These are phyloP conservation scores for Candida michaelii DNA, from an alignment of 805 yeast genomes.

Conservation along the genomic window DNA sequence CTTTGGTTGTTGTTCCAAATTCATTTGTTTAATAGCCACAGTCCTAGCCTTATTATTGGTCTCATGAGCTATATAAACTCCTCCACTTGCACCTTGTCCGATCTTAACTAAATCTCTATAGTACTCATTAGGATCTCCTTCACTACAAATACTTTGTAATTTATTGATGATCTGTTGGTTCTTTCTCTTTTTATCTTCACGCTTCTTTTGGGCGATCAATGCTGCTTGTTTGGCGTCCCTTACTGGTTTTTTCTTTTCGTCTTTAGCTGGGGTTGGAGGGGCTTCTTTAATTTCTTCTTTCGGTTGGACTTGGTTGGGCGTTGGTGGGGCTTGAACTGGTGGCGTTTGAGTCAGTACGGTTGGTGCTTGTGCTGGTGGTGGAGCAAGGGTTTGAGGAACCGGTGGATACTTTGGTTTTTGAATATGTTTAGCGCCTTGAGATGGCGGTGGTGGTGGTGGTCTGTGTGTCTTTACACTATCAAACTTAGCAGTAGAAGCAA, in stretches of 20 bases:
- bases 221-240: slow-evolving; percentile 57
- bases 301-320: slow-evolving; percentile 13
- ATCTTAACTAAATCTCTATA: slow-evolving; percentile 75
- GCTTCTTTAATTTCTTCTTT: slow-evolving; percentile 6
- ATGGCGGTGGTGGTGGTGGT: slow-evolving; percentile 46
- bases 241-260: slow-evolving; percentile 33
- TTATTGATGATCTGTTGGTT: slow-evolving; percentile 72
- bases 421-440: slow-evolving; percentile 8
- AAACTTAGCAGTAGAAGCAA: slow-evolving; percentile 30
- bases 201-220: slow-evolving; percentile 58
- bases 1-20: slow-evolving; percentile 89
- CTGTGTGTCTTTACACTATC: slow-evolving; percentile 29
- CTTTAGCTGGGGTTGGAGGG: slow-evolving; percentile 16
- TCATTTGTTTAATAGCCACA: slow-evolving; percentile 97
- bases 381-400: slow-evolving; percentile 3
- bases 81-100: slow-evolving; percentile 99
- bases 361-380: slow-evolving; percentile 4
- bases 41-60: slow-evolving; percentile 42
- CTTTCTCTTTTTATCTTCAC: slow-evolving; percentile 73
- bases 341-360: background rate
- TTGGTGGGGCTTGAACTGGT: slow-evolving; percentile 5
- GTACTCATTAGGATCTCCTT: slow-evolving; percentile 75
- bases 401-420: slow-evolving; percentile 13
- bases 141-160: slow-evolving; percentile 73
- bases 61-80: slow-evolving; percentile 87